Evolutionary conservation across 2,329 filamentous ascomycete genomes (phyloP).

Genomic region (Cladophialophora chaetospira): DNA sequence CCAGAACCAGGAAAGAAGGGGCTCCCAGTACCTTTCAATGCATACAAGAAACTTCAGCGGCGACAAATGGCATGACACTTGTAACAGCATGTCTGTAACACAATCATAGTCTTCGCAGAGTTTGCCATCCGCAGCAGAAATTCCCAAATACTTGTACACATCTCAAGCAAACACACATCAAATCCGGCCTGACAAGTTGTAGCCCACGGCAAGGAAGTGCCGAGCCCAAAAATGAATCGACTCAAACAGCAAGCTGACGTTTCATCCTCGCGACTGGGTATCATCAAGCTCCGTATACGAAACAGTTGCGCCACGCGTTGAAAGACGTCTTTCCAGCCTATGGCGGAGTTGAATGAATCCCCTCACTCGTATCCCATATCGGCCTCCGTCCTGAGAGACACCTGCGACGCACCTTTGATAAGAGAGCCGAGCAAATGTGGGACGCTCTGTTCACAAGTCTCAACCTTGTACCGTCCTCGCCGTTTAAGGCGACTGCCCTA

Average conservation of each 20-base stretch:
- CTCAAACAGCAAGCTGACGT: conserved; percentile 2
- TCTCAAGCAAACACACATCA: too few species aligned
- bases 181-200: too few species aligned
- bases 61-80: too few species aligned
- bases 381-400: neutral
- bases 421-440: conserved; percentile 3
- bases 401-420: neutral
- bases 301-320: neutral
- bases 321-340: neutral
- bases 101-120: too few species aligned
- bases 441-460: too few species aligned
- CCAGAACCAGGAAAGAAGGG: too few species aligned
- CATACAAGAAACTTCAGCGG: too few species aligned
- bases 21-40: too few species aligned
- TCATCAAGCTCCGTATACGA: neutral
- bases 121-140: too few species aligned
- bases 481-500: neutral
- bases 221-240: neutral
- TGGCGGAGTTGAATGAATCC: neutral
- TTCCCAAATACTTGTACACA: too few species aligned
- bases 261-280: conserved; percentile 3
- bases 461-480: too few species aligned
- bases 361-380: neutral
- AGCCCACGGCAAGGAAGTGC: neutral
- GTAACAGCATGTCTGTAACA: too few species aligned